phyloP scores from a whole-genome alignment of 2,329 filamentous ascomycete species.

The Aspergillus felis region DNA sequence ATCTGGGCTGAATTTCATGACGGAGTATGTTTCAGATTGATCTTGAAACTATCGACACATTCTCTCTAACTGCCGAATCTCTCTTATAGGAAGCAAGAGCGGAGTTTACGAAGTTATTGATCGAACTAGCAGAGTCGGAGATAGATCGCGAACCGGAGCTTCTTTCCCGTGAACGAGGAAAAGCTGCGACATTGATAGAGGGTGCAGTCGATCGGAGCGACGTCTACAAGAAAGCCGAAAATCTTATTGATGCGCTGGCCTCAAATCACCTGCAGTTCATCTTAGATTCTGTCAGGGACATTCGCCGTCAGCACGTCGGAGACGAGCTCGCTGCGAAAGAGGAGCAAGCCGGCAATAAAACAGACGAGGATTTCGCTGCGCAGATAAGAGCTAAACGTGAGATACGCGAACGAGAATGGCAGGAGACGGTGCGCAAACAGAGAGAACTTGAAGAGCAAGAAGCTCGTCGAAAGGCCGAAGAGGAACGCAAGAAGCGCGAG shows the following conservation, averaged over 20 bases:
- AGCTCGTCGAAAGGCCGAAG: conserved; percentile 39
- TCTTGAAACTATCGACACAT: conserved; percentile 1
- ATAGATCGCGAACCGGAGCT: conserved; percentile 61
- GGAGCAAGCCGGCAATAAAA: conserved; percentile 52
- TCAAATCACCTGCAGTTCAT: conserved; percentile 53
- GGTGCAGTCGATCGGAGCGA: conserved; percentile 61
- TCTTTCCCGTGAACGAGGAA: conserved; percentile 57
- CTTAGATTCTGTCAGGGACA: conserved; percentile 52
- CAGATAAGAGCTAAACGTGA: conserved; percentile 51
- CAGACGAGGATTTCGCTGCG: conserved; percentile 56
- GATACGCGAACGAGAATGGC: conserved; percentile 48
- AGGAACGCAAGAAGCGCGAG: conserved; percentile 41
- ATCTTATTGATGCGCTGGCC: conserved; percentile 52
- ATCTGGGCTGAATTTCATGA: conserved; percentile 57
- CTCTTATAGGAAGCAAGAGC: conserved; percentile 48
- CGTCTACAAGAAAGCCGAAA: conserved; percentile 57
- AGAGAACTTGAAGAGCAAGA: conserved; percentile 47
- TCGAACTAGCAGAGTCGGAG: conserved; percentile 55
- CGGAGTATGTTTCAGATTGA: conserved; percentile 39
- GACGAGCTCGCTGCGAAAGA: conserved; percentile 54
- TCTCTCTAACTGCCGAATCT: conserved; percentile 7
- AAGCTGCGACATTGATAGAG: conserved; percentile 61
- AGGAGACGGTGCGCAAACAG: conserved; percentile 50
- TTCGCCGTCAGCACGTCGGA: conserved; percentile 57
- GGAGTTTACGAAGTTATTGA: conserved; percentile 49